Evolutionary conservation across 1,284 basidiomycete species (phyloP), one percentile per base, ranked within the genome.

Genomic region (Cystobasidium pallidum): DNA sequence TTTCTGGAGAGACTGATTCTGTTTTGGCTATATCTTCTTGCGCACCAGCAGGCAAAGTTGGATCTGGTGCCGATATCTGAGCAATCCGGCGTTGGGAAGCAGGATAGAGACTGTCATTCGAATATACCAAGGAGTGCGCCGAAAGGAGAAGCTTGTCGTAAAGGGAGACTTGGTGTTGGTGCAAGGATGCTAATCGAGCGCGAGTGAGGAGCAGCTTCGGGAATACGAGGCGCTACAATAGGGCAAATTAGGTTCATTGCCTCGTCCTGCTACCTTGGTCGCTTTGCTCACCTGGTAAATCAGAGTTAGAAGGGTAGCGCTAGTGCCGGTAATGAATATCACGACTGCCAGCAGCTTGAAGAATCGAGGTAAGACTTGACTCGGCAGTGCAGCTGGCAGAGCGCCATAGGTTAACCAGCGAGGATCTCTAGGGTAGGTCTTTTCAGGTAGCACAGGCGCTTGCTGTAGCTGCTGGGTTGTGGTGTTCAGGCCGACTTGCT

Each of bases 381-480:
- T 73, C 34, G 66, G 66, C 28, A 45, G 47, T 3, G 43, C 43
- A 49, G 66, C 47, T 11, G 52, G 45, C n/a, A 64, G 39, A 17
- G 72, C 39, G 30, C 45, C 28, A 59, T 72, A 72, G 7, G 26
- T 30, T 4, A 73, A 57, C 54, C 64, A 57, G 24, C 54, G 45
- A 34, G 63, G 49, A 59, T 72, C 70, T 49, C 63, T 17, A 72
- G 72, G 30, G 70, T 75, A 72, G 78, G 80, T 59, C 68, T 73
- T 39, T 74, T 75, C n/a, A 74, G 57, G 51, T 51, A 66, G 13
- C 24, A 64, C 30, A 11, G 66, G 49, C 17, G 11, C 15, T 11
- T 36, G 62, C 28, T 8, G 21, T 36, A n/a, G 34, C 62, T 32
- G 34, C 24, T 49, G n/a, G 15, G 26, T 28, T 28, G 47, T 26